Base-by-base conservation (phyloP, 441 rosid genomes). In the Mallotus repandus region DNA sequence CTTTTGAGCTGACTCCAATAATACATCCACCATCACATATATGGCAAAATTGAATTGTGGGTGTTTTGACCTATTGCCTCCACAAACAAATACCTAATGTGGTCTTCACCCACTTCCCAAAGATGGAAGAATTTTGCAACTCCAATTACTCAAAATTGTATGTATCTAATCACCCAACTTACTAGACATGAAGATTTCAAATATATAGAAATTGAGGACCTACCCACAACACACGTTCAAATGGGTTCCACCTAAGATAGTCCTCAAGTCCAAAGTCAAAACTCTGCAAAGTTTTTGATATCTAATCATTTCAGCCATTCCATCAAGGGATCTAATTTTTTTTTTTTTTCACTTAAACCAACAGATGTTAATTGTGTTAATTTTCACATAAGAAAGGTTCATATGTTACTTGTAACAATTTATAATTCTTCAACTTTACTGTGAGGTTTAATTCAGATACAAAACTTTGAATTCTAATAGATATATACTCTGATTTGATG, bases 181-280 rank as follows among this genome's bases (percentile, higher is more conserved):
- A n/a, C 9, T 56, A 19, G 38, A 56, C 73, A 69, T 69, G 15
- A 52, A 66, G 60, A 49, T 49, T 12, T 49, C 21, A 25, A 22
- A 29, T 52, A 15, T 29, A 35, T 18, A 32, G 25, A 21, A 32
- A 4, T 25, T 13, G 58, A 50, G 54, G 38, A 15, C 7, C 19
- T 38, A 25, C 21, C 56, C 7, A 9, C 10, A 53, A 15, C 12
- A 5, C 6, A 66, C 0, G 2, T 50, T 60, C 43, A 71, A 50
- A 71, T 61, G 67, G 73, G 67, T 71, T 71, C 74, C 74, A 71
- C 74, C 59, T 60, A 60, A 60, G 56, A 54, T 54, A 48, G 4
- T n/a, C 29, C 16, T 4, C 7, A 13, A 46, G 52, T 69, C 53
- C 19, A 70, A 70, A 29, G 53, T 48, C 53, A 55, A 57, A 69